These are phyloP conservation scores for Coelastrella sp. DNA, from an alignment of 139 green algal genomes.

Conservation along the genomic window DNA sequence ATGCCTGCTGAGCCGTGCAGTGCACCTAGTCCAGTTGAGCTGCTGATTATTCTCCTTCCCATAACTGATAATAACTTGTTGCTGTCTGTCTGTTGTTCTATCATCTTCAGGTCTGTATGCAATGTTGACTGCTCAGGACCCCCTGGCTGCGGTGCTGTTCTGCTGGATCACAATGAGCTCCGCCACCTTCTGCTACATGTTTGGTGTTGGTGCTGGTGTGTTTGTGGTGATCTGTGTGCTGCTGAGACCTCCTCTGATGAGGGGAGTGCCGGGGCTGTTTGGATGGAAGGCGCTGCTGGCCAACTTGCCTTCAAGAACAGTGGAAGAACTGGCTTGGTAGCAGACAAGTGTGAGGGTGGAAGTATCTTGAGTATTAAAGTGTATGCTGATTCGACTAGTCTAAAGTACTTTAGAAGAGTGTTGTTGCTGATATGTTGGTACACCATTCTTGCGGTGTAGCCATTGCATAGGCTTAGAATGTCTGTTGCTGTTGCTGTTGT, in stretches of 20 bases:
- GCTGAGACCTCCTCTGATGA: conserved; percentile 45
- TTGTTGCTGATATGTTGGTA: too few species aligned
- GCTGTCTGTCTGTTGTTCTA: not conserved
- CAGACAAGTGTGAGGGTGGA: too few species aligned
- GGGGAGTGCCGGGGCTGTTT: conserved; percentile 39
- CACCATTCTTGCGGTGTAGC: too few species aligned
- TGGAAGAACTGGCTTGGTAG: conserved; percentile 28
- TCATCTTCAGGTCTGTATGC: conserved; percentile 32
- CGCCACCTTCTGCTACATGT: not conserved
- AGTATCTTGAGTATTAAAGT: too few species aligned
- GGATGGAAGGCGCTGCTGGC: conserved; percentile 36
- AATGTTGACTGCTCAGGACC: conserved; percentile 39
- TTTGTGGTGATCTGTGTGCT: conserved; percentile 31
- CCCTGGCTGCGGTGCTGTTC: conserved; percentile 8
- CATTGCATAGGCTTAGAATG: too few species aligned
- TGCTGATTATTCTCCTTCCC: not conserved
- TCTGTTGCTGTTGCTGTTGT: too few species aligned
- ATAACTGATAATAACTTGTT: not conserved
- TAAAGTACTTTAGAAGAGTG: too few species aligned
- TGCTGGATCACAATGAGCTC: not conserved
- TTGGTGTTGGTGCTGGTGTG: conserved; percentile 32
- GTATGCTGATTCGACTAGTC: too few species aligned
- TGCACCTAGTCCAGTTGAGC: not conserved
- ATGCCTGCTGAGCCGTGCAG: too few species aligned
- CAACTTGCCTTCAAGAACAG: conserved; percentile 43